Conservation (phyloP, 805 yeast species). For the Schwanniomyces polymorphus region DNA sequence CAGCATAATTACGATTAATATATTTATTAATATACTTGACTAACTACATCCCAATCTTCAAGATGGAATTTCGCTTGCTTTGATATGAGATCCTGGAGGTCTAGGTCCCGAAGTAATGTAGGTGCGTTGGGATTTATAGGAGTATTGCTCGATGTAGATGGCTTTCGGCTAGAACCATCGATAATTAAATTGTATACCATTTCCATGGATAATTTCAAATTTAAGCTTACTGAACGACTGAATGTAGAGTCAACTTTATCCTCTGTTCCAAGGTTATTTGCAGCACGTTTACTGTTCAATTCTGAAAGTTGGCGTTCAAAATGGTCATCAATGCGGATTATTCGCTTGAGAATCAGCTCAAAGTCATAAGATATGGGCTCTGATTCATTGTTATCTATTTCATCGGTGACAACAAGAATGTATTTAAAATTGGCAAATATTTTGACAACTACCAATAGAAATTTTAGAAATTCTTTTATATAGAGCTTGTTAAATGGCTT, state of each 20-base stretch:
- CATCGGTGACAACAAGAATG: not conserved
- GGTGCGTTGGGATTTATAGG: constrained; percentile 1
- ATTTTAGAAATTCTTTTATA: constrained; percentile 35
- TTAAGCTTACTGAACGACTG: constrained; percentile 3
- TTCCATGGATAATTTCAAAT: constrained; percentile 28
- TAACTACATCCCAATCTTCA: constrained; percentile 38
- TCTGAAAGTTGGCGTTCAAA: constrained; percentile 1
- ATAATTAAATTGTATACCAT: constrained; percentile 27
- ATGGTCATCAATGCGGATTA: constrained; percentile 5
- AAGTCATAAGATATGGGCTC: constrained; percentile 13
- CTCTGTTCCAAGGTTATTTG: not conserved
- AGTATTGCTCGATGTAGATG: not conserved
- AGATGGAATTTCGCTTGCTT: constrained; percentile 20
- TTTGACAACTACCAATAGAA: constrained; percentile 37
- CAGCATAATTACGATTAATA: not conserved
- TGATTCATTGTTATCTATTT: constrained; percentile 8
- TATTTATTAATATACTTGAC: constrained; percentile 20
- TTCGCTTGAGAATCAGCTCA: constrained; percentile 6
- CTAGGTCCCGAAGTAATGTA: constrained; percentile 18
- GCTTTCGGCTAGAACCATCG: constrained; percentile 11
- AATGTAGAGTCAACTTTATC: not conserved
- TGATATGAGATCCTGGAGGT: constrained; percentile 19
- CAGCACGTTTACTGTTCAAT: not conserved
- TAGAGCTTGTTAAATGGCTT: constrained; percentile 39
- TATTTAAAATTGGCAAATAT: constrained; percentile 33